These are phyloP conservation scores for Eimeria sp. DNA, from an alignment of 169 alveolate genomes.

Conservation along the genomic window DNA sequence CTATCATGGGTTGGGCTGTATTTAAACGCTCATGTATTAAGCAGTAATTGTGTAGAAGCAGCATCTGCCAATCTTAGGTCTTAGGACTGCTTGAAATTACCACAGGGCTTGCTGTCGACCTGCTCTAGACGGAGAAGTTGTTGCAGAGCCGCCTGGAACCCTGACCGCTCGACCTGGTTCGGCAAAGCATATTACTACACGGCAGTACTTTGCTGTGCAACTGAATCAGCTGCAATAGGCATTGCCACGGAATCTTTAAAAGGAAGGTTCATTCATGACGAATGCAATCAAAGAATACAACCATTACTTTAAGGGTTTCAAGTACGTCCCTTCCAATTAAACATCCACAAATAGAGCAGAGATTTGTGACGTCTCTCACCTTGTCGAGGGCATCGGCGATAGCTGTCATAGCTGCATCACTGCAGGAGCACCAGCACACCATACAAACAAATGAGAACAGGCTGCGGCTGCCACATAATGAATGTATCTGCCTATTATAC, in stretches of 20 bases:
- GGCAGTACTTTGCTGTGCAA: background rate
- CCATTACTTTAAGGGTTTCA: background rate
- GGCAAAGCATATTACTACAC: background rate
- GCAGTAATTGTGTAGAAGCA: background rate
- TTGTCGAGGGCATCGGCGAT: conserved; percentile 36
- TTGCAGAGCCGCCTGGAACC: conserved; percentile 33
- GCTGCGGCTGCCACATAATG: background rate
- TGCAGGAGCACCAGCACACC: conserved; percentile 22
- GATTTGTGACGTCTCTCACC: background rate
- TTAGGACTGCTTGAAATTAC: background rate
- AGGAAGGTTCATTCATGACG: background rate
- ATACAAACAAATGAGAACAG: background rate
- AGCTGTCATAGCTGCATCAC: conserved; percentile 52
- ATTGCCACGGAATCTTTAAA: background rate
- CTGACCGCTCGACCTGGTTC: conserved; percentile 30
- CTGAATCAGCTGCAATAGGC: background rate
- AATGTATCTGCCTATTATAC: background rate
- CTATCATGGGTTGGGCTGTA: background rate
- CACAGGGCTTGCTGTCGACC: background rate
- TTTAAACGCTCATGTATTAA: background rate
- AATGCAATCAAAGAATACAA: background rate
- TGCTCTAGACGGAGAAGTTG: conserved; percentile 24
- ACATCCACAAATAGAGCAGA: background rate
- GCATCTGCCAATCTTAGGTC: background rate
- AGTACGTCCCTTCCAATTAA: background rate